Conservation (phyloP, 306 rosid species). For the Mimosa pudica region DNA sequence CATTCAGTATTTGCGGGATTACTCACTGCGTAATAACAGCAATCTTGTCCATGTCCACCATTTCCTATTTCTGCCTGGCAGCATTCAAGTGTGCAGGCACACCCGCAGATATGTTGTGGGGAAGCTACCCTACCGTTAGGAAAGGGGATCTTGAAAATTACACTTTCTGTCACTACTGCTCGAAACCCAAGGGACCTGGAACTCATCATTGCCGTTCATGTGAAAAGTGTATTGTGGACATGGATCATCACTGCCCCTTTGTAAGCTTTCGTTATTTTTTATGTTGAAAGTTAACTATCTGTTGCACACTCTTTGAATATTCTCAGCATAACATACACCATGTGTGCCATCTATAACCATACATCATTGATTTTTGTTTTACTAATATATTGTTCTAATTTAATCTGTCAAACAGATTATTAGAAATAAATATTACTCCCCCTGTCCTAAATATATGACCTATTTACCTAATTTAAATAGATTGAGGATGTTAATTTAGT, state of each 20-base stretch:
- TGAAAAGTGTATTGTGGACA: constrained; percentile 78
- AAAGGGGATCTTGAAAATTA: constrained; percentile 82
- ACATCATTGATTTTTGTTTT: not conserved
- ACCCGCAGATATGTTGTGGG: constrained; percentile 76
- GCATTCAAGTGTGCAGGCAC: constrained; percentile 82
- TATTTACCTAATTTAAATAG: too few relatives aligned
- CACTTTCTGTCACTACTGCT: constrained; percentile 80
- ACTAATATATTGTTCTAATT: not conserved
- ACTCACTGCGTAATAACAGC: constrained; percentile 62
- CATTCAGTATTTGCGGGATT: constrained; percentile 66
- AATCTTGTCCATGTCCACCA: constrained; percentile 64
- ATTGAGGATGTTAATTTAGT: too few relatives aligned
- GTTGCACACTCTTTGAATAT: constrained; percentile 8
- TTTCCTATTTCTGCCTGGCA: constrained; percentile 67
- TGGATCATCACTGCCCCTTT: constrained; percentile 99
- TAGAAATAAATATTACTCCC: not conserved
- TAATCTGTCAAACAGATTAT: not conserved
- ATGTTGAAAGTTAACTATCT: constrained; percentile 13
- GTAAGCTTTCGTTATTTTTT: constrained; percentile 58
- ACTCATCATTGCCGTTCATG: constrained; percentile 94
- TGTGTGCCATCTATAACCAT: constrained; percentile 19
- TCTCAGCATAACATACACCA: not conserved
- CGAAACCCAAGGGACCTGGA: constrained; percentile 90
- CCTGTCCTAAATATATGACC: too few relatives aligned
- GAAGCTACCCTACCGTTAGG: constrained; percentile 83